Evolutionary conservation across 2,329 filamentous ascomycete genomes (phyloP).

Genomic region (Colletotrichum kahawae): DNA sequence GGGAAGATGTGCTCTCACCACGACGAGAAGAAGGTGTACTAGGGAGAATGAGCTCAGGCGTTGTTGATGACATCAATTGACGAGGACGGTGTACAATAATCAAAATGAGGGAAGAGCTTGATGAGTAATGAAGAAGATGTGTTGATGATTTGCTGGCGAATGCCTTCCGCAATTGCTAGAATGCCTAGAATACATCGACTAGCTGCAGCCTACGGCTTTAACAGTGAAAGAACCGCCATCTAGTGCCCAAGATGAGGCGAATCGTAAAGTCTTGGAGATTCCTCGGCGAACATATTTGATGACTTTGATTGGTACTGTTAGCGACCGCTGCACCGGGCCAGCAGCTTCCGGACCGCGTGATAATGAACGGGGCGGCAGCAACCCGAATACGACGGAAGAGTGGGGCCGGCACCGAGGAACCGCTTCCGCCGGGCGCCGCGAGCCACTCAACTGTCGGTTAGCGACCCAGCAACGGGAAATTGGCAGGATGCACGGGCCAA

Average conservation of each 20-base stretch:
- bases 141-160: neutral
- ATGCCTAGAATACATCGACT: neutral
- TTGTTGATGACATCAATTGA: neutral
- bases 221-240: neutral
- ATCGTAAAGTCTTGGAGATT: neutral
- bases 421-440: neutral
- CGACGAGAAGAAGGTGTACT: constrained; percentile 14
- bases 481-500: neutral
- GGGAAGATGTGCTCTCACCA: constrained; percentile 21
- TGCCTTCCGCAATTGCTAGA: accelerated
- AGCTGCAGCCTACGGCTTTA: neutral
- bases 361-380: neutral
- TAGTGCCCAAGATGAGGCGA: neutral
- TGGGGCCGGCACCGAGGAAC: neutral
- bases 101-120: neutral
- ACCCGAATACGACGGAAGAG: constrained; percentile 7
- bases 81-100: neutral
- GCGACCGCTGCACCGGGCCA: neutral
- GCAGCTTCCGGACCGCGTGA: neutral
- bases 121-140: neutral
- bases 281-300: neutral
- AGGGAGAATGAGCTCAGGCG: neutral
- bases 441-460: neutral
- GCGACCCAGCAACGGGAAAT: constrained; percentile 15
- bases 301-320: neutral